Conservation (phyloP, 192 early-diverging fungal species). For the Entomortierella chlamydospora region DNA sequence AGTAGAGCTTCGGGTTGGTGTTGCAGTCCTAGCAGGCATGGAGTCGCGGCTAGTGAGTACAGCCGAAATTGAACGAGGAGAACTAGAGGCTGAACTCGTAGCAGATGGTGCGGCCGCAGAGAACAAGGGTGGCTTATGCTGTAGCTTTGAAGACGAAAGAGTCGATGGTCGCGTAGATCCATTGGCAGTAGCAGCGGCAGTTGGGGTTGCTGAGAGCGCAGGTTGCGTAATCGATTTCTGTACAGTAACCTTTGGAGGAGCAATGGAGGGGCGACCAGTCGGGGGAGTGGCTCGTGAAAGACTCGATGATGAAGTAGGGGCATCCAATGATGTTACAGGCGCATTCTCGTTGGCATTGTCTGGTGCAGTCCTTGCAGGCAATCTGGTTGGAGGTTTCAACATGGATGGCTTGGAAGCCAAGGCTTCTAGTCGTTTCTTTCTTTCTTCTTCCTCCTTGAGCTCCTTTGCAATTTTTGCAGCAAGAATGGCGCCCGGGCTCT, state of each 20-base stretch:
- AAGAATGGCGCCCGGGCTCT: conserved; percentile 44
- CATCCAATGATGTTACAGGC: conserved; percentile 4
- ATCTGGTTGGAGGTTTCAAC: conserved; percentile 20
- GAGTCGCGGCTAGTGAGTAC: neutral
- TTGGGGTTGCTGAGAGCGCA: neutral
- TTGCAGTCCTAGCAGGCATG: neutral
- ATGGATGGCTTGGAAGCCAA: conserved; percentile 13
- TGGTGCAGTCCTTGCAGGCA: conserved; percentile 9
- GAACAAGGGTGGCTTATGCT: conserved; percentile 1
- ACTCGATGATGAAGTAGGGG: conserved; percentile 7
- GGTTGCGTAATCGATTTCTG: neutral
- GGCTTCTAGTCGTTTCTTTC: conserved; percentile 4
- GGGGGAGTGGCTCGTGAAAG: neutral
- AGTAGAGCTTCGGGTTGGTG: conserved; percentile 2
- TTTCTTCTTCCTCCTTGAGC: conserved; percentile 36
- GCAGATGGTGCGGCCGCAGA: neutral
- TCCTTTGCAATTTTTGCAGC: conserved; percentile 35
- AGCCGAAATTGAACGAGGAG: conserved; percentile 2
- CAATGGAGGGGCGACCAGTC: neutral
- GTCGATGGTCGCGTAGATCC: neutral
- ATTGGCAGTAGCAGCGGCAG: neutral
- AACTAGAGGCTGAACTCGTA: neutral
- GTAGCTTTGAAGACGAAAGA: neutral
- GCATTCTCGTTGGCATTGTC: conserved; percentile 1
- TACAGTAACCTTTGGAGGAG: conserved; percentile 2